Evolutionary conservation across 2,329 filamentous ascomycete genomes (phyloP), one percentile per base, ranked within the genome.

Genomic region (Cryphonectria carpinicola): DNA sequence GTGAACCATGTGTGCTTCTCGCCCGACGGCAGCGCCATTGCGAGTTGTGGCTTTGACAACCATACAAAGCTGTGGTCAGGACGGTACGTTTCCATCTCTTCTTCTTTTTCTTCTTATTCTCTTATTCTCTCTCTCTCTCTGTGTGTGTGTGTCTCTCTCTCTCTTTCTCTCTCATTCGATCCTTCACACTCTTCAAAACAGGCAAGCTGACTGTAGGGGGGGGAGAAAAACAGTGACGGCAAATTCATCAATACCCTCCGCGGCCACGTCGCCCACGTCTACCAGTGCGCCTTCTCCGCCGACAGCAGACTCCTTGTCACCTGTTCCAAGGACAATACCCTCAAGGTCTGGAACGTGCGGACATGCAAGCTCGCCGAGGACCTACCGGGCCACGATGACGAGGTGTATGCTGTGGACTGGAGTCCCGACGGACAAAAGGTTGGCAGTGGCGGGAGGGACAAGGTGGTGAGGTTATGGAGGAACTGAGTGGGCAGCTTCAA

Each of bases 1-100:
- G 95, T 98, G 75, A 98, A 98, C 80, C 93, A 98, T 79, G 95
- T 98, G 64, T 92, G 91, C 0, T 98, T 98, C 81, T 97, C 94
- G 0, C 94, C 95, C 0, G 95, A 98, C 77, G 95, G 94, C 46
- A 86, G 89, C 11, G 87, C 95, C 71, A 94, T 99, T 76, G 96
- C 96, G 11, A 97, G 93, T 52, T 91, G 93, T 11, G 91, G 92
- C 4, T 99, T 95, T 83, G 96, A 99, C 80, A 99, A 98, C 79
- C 93, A 95, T 77, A 94, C 95, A 76, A 97, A 97, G 82, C 82
- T 98, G 37, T 98, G 95, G 95, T 93, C 86, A 88, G 78, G 92
- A 91, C 74, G 90, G 88, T 73, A 88, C 86, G 69, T 43, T 77
- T 77, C 77, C 81, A 80, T 8, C 62, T 35, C 46, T 13, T 41